Conservation (phyloP, 768 basidiomycete genomes). For the Infundibulicybe gibba region DNA sequence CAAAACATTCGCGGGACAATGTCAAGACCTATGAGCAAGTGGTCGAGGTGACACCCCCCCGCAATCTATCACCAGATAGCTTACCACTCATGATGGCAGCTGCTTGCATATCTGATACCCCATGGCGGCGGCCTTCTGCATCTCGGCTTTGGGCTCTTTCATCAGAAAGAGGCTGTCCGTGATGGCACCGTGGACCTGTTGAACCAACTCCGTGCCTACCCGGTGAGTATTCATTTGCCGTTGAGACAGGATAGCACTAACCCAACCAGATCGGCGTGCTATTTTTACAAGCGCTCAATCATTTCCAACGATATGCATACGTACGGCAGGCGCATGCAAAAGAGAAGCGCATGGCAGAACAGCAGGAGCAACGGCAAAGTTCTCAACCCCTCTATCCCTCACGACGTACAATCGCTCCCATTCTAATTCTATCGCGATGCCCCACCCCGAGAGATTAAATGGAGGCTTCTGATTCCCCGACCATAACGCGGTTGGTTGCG, state of each 20-base stretch:
- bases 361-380: conserved; percentile 20
- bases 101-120: conserved; percentile 74
- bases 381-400: not conserved
- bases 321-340: conserved; percentile 75
- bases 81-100: conserved; percentile 35
- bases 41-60: conserved; percentile 61
- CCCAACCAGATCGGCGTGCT: conserved; percentile 66
- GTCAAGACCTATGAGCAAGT: conserved; percentile 85
- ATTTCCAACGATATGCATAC: conserved; percentile 88
- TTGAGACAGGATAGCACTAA: conserved; percentile 1
- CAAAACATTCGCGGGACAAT: conserved; percentile 64
- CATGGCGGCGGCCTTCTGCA: conserved; percentile 82
- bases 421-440: no score
- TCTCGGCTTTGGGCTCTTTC: conserved; percentile 87
- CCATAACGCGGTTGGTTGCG: no score
- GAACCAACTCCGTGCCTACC: conserved; percentile 69
- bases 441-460: no score
- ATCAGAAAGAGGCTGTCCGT: conserved; percentile 73
- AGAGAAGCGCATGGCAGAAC: conserved; percentile 34
- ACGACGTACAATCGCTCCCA: no score
- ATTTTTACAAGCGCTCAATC: conserved; percentile 76
- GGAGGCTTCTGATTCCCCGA: no score
- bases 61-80: not conserved
- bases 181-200: conserved; percentile 83
- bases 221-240: conserved; percentile 46